phyloP scores from a whole-genome alignment of 371 early-diverging fungal species.

The Sanchytrium tribonematis region DNA sequence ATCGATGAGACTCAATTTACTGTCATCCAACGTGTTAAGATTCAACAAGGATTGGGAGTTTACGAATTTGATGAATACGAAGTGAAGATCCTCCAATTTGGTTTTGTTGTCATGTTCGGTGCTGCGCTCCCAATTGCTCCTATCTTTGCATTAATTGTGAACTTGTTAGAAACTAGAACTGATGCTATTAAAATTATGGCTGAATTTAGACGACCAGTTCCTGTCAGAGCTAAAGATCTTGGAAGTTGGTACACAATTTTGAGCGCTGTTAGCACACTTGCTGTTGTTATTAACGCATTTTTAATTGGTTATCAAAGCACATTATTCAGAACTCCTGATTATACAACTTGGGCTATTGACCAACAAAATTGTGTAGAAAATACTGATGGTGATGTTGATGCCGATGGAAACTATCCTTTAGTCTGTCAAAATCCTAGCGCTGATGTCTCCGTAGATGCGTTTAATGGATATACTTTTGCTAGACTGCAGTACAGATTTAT shows the following conservation, averaged over 20 bases:
- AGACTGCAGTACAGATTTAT: not conserved
- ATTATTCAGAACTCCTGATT: too few relatives aligned
- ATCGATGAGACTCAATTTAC: not conserved
- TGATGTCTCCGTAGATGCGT: not conserved
- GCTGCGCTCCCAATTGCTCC: constrained; percentile 34
- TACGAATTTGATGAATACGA: not conserved
- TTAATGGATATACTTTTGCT: not conserved
- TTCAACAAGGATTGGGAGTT: not conserved
- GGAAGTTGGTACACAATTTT: constrained; percentile 20
- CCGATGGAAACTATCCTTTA: not conserved
- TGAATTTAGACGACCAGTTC: constrained; percentile 17
- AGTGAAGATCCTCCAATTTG: constrained; percentile 15
- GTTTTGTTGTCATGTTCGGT: constrained; percentile 26
- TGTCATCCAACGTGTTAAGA: not conserved
- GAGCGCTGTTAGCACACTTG: constrained; percentile 11
- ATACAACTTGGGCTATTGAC: too few relatives aligned
- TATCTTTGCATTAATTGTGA: constrained; percentile 24
- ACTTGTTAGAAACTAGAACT: constrained; percentile 21
- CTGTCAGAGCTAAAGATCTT: constrained; percentile 15
- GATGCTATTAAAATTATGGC: constrained; percentile 16
- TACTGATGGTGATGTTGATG: not conserved
- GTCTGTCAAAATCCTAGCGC: not conserved
- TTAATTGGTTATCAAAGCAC: constrained; percentile 12
- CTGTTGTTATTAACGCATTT: constrained; percentile 22
- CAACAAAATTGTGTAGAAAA: not conserved